A percentile compares a stretch with the other conserved stretches of the same genome.
These are phyloP conservation scores for Lyophyllum atratum DNA, from an alignment of 768 basidiomycete genomes.

Conservation along the genomic window DNA sequence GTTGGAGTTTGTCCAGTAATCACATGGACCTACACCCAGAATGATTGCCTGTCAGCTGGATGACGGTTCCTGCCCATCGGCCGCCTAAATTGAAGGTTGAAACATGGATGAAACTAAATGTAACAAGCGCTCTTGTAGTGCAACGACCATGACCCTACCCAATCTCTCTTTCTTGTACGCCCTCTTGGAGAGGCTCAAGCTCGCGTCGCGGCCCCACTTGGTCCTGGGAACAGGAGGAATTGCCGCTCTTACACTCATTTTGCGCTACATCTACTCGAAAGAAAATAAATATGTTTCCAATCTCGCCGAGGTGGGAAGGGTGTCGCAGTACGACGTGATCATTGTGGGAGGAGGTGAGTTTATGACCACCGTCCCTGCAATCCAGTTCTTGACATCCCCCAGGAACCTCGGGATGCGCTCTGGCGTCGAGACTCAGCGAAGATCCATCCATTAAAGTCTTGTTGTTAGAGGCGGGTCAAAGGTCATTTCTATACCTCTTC, in stretches of 20 bases:
- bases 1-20: background rate
- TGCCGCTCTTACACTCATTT: conserved; percentile 23
- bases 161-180: background rate
- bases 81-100: too few species aligned
- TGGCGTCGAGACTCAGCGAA: conserved; percentile 61
- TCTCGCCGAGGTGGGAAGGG: conserved; percentile 23
- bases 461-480: conserved; percentile 59
- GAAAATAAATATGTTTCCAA: conserved; percentile 25
- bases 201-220: conserved; percentile 7
- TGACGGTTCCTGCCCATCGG: conserved; percentile 6
- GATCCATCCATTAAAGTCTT: conserved; percentile 51
- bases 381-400: background rate
- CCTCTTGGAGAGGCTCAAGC: conserved; percentile 13
- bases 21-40: conserved; percentile 4
- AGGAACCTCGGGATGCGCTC: conserved; percentile 63
- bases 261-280: conserved; percentile 22
- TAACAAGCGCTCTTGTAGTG: background rate
- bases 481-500: conserved; percentile 34
- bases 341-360: conserved; percentile 54
- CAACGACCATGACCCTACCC: conserved; percentile 9
- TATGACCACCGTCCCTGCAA: background rate
- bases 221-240: conserved; percentile 19
- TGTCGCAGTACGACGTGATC: conserved; percentile 46
- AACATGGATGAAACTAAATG: too few species aligned
- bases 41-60: conserved; percentile 4